Percentiles rank a stretch among this genome's conserved stretches.
phyloP scores from a whole-genome alignment of 2,329 filamentous ascomycete genomes.

The Talaromyces sp. region DNA sequence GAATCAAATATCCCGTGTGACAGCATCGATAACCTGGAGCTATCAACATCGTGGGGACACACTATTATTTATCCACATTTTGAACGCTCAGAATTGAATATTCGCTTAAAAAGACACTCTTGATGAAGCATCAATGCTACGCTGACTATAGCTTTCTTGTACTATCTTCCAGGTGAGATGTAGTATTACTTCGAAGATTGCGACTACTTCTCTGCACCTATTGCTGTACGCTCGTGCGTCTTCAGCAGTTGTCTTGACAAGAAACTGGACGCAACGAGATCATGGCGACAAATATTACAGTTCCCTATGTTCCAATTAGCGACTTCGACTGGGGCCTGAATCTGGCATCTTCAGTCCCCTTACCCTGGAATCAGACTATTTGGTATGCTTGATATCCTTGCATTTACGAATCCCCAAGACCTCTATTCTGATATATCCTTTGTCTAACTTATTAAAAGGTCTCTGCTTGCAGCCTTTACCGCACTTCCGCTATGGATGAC shows the following conservation, averaged over 20 bases:
- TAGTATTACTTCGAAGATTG: background rate
- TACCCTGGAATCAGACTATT: slow-evolving; percentile 14
- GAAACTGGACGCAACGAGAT: background rate
- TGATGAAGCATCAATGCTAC: background rate
- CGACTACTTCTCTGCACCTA: background rate
- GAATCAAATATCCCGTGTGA: too few relatives aligned
- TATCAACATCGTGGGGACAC: background rate
- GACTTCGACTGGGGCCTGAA: slow-evolving; percentile 13
- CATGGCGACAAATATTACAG: slow-evolving; percentile 13
- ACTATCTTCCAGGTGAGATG: background rate
- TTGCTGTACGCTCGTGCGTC: background rate
- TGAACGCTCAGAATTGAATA: background rate
- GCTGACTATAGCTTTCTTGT: background rate
- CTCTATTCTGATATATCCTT: background rate
- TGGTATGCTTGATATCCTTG: slow-evolving; percentile 4
- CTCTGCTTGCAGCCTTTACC: slow-evolving; percentile 11
- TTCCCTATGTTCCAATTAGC: slow-evolving; percentile 10
- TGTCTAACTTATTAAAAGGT: slow-evolving; percentile 4
- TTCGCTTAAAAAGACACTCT: background rate
- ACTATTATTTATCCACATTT: background rate
- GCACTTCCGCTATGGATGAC: slow-evolving; percentile 15
- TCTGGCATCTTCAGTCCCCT: background rate
- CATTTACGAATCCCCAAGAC: background rate
- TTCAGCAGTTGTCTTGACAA: background rate
- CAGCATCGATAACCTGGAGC: too few relatives aligned